Evolutionary conservation across 2,329 filamentous ascomycete species (phyloP).

Genomic region (Fusarium buharicum): DNA sequence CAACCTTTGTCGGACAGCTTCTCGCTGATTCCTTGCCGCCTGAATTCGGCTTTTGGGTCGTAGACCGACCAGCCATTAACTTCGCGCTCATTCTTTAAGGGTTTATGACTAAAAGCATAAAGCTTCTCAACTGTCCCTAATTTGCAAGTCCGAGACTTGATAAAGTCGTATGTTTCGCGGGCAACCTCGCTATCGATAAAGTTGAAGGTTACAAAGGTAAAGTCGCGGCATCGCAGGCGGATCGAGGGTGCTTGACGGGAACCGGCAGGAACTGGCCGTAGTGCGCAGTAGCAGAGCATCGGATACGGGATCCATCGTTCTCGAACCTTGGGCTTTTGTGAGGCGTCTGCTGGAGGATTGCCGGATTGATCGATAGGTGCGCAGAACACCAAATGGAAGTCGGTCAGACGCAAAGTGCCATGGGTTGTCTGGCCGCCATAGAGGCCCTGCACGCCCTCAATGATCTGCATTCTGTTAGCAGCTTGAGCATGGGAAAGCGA

Average conservation of each 20-base stretch:
- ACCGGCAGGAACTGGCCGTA: constrained; percentile 76
- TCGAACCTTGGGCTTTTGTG: constrained; percentile 53
- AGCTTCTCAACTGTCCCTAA: constrained; percentile 86
- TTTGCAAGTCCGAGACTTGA: constrained; percentile 83
- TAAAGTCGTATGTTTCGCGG: constrained; percentile 86
- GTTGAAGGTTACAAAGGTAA: constrained; percentile 92
- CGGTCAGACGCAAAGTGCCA: constrained; percentile 69
- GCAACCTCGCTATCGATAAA: constrained; percentile 79
- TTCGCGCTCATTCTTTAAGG: constrained; percentile 76
- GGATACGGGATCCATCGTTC: constrained; percentile 96
- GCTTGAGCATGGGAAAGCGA: not conserved
- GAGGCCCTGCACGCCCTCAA: constrained; percentile 70
- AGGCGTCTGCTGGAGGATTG: constrained; percentile 33
- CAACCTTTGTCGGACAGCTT: constrained; percentile 83
- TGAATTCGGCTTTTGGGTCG: constrained; percentile 85
- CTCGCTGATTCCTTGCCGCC: constrained; percentile 84
- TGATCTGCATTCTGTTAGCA: constrained; percentile 51
- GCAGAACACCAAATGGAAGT: constrained; percentile 69
- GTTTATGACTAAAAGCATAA: constrained; percentile 88
- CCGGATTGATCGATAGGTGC: constrained; percentile 52
- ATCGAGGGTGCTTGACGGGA: constrained; percentile 82
- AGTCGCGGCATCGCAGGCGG: constrained; percentile 89
- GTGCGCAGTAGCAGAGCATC: constrained; percentile 83
- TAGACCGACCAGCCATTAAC: constrained; percentile 87
- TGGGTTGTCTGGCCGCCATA: constrained; percentile 66